Evolutionary conservation across 2,329 filamentous ascomycete genomes (phyloP), one percentile per base, ranked within the genome.

Genomic region (Lecanicillium sp.): DNA sequence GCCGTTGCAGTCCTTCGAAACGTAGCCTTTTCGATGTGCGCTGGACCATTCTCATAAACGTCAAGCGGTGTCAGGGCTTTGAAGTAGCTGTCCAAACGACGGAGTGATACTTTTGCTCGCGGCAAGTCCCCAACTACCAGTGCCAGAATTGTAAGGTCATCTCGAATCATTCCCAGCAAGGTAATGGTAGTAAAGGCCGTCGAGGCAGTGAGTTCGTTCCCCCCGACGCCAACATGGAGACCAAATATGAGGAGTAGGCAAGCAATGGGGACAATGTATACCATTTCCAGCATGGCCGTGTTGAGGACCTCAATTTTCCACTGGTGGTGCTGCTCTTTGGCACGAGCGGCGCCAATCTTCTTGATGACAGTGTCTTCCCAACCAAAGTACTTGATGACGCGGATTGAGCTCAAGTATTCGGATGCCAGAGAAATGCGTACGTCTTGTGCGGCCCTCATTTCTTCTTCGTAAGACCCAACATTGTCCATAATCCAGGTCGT

Each of bases 301-400:
- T 61, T 64, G 39, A 72, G 59, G 18, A 77, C 51, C 6, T 68
- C 68, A n/a, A 74, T 62, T 3, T 52, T 58, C 74, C 73, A 77
- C 13, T 76, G 60, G 30, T 68, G 64, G 29, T 65, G 66, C 44
- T 77, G 74, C 48, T 79, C 74, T 3, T 61, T 56, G 10, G 56
- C 50, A 2, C 74, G 68, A 9, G 71, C 64, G 4, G 63, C 55
- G 19, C 70, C 62, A 40, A 79, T 68, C 35, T 64, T 68, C 11
- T 67, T 58, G 7, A 66, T 62, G 44, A 73, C 67, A 17, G 69
- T 62, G n/a, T 66, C 61, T 47, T 79, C 74, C 75, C 74, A 79
- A 2, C 69, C 71, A 53, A 79, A 77, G 47, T 77, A 78, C 49
- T 79, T 79, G 55, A 79, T 68, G 13, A 71, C 71, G 12, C 69